phyloP scores from a whole-genome alignment of 208 protist genomes.

The Leishmania turanica region DNA sequence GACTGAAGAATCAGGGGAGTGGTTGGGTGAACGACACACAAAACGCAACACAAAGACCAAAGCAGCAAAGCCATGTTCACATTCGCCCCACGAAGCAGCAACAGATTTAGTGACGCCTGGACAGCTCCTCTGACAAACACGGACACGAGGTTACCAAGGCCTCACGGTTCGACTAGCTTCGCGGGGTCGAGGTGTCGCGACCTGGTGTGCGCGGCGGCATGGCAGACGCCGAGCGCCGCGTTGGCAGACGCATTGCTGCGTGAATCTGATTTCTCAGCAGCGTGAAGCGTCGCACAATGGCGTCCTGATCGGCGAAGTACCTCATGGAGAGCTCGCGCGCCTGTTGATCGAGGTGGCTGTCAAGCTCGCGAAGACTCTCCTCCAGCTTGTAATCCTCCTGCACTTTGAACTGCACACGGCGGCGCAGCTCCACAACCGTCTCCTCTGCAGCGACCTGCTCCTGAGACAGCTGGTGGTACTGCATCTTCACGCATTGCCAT shows the following conservation, averaged over 20 bases:
- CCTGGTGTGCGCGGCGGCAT: not conserved
- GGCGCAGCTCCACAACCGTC: constrained; percentile 70
- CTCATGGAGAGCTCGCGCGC: constrained; percentile 81
- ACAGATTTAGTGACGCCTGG: not conserved
- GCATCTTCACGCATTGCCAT: constrained; percentile 52
- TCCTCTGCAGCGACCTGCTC: constrained; percentile 64
- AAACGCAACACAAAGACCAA: not conserved
- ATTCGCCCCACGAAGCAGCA: not conserved
- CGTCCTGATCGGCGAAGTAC: constrained; percentile 81
- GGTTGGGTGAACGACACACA: not conserved
- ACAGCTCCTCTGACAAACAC: not conserved
- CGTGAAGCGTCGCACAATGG: constrained; percentile 73
- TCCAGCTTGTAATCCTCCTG: constrained; percentile 76
- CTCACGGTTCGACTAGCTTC: not conserved
- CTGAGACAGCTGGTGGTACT: constrained; percentile 53
- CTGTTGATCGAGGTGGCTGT: constrained; percentile 76
- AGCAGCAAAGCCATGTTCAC: not conserved
- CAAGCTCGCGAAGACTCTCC: constrained; percentile 65
- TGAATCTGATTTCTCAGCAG: constrained; percentile 66
- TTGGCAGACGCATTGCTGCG: constrained; percentile 40
- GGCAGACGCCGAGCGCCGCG: not conserved
- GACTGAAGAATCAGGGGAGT: not conserved
- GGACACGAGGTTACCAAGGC: constrained; percentile 2
- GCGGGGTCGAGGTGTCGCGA: constrained; percentile 2
- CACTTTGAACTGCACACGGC: constrained; percentile 75